phyloP scores from a whole-genome alignment of 805 yeast genomes.

The Saccharomycopsis javanensis region DNA sequence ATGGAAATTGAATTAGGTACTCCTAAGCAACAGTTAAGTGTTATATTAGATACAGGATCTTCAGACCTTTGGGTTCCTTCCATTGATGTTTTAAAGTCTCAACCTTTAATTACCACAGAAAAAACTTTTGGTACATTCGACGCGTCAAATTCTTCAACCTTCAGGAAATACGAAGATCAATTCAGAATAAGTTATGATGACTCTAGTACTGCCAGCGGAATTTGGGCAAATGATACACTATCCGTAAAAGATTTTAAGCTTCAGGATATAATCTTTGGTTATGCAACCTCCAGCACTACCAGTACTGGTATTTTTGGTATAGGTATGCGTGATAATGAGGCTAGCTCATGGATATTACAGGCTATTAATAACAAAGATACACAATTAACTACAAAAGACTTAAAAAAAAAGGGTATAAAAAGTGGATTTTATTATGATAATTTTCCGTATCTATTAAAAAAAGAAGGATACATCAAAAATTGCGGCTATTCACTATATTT shows the following conservation, averaged over 20 bases:
- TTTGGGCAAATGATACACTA: constrained; percentile 58
- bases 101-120: constrained; percentile 36
- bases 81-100: constrained; percentile 17
- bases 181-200: constrained; percentile 40
- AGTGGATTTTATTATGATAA: constrained; percentile 31
- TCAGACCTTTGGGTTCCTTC: constrained; percentile 92
- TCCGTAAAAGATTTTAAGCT: constrained; percentile 40
- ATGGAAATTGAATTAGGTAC: constrained; percentile 87
- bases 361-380: constrained; percentile 4
- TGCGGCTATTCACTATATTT: constrained; percentile 56
- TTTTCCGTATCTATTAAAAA: constrained; percentile 51
- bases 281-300: constrained; percentile 55
- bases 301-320: constrained; percentile 56
- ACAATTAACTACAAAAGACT: constrained; percentile 12
- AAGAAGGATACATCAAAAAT: constrained; percentile 45
- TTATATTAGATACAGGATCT: constrained; percentile 90
- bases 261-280: constrained; percentile 53
- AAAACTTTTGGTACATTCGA: constrained; percentile 34
- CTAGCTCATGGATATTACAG: constrained; percentile 34
- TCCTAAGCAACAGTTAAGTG: constrained; percentile 88
- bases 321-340: constrained; percentile 42
- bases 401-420: constrained; percentile 49
- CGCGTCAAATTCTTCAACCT: constrained; percentile 27
- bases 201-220: constrained; percentile 38
- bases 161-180: constrained; percentile 24